These are phyloP conservation scores for Glaciozyma martinii DNA, from an alignment of 768 basidiomycete species.

Conservation along the genomic window DNA sequence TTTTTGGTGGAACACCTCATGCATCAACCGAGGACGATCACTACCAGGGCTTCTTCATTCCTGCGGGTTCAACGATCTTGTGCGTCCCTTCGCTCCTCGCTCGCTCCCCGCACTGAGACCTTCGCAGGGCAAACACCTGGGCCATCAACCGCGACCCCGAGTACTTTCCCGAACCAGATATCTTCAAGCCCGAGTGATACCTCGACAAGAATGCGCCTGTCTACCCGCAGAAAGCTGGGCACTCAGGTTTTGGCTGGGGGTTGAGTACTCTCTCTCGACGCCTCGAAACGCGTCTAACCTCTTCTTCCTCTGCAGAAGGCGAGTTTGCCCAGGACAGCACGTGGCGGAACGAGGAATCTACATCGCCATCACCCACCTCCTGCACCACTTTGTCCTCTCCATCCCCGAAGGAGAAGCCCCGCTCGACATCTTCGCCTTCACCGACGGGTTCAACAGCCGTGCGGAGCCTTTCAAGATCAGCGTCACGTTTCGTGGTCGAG, in stretches of 20 bases:
- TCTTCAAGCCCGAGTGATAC: background rate
- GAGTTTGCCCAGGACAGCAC: slow-evolving; percentile 7
- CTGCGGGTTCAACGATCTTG: slow-evolving; percentile 22
- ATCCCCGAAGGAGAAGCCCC: background rate
- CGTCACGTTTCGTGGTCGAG: background rate
- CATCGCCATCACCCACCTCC: background rate
- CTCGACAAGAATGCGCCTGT: background rate
- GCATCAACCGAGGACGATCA: slow-evolving; percentile 13
- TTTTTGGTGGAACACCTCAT: slow-evolving; percentile 28
- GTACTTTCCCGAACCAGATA: slow-evolving; percentile 20
- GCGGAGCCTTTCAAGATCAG: slow-evolving; percentile 2
- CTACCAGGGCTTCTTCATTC: slow-evolving; percentile 27
- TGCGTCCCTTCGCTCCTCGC: background rate
- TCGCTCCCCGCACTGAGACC: background rate
- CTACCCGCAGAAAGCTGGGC: slow-evolving; percentile 11
- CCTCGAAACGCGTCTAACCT: background rate
- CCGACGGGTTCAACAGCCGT: background rate
- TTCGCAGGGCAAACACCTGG: slow-evolving; percentile 5
- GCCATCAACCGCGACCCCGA: slow-evolving; percentile 21
- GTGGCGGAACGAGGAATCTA: slow-evolving; percentile 6
- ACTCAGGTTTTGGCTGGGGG: slow-evolving; percentile 9
- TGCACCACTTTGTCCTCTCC: slow-evolving; percentile 6
- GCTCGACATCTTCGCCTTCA: slow-evolving; percentile 10
- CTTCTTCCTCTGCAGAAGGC: background rate
- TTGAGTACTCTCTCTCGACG: background rate